phyloP scores from a whole-genome alignment of 1,284 basidiomycete species.

The Cystobasidium slooffiae region DNA sequence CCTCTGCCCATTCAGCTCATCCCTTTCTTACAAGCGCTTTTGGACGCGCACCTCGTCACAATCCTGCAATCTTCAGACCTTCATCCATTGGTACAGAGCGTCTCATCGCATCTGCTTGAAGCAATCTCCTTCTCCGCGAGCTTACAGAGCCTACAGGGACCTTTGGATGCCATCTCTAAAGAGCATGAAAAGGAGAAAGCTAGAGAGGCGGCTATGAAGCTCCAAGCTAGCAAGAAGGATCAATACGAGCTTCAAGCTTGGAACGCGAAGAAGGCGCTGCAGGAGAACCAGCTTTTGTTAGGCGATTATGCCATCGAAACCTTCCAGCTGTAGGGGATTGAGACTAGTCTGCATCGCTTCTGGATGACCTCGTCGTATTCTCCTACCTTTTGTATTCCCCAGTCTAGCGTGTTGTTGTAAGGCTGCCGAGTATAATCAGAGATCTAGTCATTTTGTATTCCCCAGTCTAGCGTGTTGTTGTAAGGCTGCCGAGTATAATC shows the following conservation, averaged over 20 bases:
- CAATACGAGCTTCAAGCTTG: constrained; percentile 16
- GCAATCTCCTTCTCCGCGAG: constrained; percentile 14
- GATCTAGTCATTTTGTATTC: not conserved
- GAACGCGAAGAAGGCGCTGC: constrained; percentile 22
- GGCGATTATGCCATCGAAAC: constrained; percentile 25
- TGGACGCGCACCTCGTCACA: constrained; percentile 39
- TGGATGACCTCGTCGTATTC: not conserved
- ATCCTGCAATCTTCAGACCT: constrained; percentile 11
- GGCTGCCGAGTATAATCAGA: too few species aligned
- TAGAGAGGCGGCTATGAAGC: not conserved
- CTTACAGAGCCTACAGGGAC: constrained; percentile 14
- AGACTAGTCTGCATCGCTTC: not conserved
- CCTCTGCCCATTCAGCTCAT: constrained; percentile 25
- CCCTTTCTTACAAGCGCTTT: constrained; percentile 26
- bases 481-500: too few species aligned
- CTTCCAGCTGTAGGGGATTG: constrained; percentile 2
- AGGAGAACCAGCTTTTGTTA: constrained; percentile 19
- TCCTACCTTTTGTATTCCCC: not conserved
- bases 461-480: not conserved
- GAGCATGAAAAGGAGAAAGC: constrained; percentile 18
- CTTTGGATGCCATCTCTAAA: constrained; percentile 2
- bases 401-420: not conserved
- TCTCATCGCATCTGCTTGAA: constrained; percentile 14
- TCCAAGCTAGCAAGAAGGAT: not conserved
- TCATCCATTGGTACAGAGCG: too few species aligned